Base-by-base conservation (phyloP, 345 rosid species). In the Acer saccharum region DNA sequence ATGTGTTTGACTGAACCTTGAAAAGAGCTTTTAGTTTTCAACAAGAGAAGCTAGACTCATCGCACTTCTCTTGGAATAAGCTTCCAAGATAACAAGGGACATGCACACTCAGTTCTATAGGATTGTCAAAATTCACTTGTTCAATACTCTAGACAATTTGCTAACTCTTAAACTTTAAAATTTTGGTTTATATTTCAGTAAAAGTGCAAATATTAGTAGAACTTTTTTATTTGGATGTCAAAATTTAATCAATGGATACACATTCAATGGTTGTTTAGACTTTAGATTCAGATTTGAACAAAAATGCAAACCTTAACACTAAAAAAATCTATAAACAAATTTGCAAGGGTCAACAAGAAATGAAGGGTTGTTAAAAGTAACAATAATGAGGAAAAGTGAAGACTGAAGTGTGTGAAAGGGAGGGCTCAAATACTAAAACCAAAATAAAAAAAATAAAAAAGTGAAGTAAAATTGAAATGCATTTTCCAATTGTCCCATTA, bases 321-420 rank as follows among this genome's bases (percentile, higher is more conserved):
- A 27, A n/a, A 32, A 6, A 71, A 55, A 35, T 35, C 7, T 16
- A 39, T 6, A 20, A 60, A 46, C 43, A 46, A 63, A 39, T 23
- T 14, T 58, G 12, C 23, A 73, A 54, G 52, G 62, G 73, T 73
- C 69, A 79, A 79, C 32, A 46, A 41, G 20, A 25, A 68, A 67
- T 73, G 73, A 79, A 23, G 68, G 32, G 74, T 50, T 55, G 76
- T 62, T 27, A n/a, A 71, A 63, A 60, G 60, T 20, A n/a, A 68
- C 39, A 63, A 75, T 63, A 74, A 58, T 10, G 70, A 35, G 27
- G 41, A 32, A 62, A 39, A 48, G 39, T 9, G 29, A 18, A 4
- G 39, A 35, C 6, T 4, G 39, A 35, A 35, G 73, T 73, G 27
- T 2, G 32, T 63, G 62, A 55, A 8, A 66, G 44, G 32, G 62